A percentile compares a stretch with the other conserved stretches of the same genome.
Evolutionary conservation across 805 yeast genomes (phyloP).

Genomic region (Spathaspora gorwiae): DNA sequence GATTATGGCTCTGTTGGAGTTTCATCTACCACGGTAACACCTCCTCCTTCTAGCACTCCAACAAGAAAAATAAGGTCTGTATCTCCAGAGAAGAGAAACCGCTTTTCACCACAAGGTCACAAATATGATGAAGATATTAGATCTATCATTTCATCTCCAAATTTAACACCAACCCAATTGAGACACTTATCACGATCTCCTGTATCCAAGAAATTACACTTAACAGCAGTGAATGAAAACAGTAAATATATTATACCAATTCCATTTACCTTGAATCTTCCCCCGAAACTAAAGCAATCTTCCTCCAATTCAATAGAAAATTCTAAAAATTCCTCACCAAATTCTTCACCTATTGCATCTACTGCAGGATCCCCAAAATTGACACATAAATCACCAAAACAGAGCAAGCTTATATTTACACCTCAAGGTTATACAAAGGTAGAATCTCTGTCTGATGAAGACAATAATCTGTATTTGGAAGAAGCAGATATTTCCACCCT

Average conservation of each 20-base stretch:
- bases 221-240: constrained; percentile 12
- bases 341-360: constrained; percentile 10
- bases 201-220: constrained; percentile 31
- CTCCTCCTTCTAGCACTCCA: no score
- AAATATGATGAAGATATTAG: constrained; percentile 23
- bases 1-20: no score
- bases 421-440: constrained; percentile 35
- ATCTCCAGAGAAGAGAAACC: constrained; percentile 17
- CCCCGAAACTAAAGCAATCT: constrained; percentile 31
- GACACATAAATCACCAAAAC: constrained; percentile 3
- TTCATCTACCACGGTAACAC: no score
- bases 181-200: constrained; percentile 31
- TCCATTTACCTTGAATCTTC: constrained; percentile 37
- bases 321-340: constrained; percentile 7
- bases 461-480: neutral
- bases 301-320: constrained; percentile 24
- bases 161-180: constrained; percentile 19
- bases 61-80: constrained; percentile 8
- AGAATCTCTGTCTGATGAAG: constrained; percentile 19
- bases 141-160: constrained; percentile 15
- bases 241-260: constrained; percentile 36
- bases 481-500: neutral
- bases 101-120: constrained; percentile 15
- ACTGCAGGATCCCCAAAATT: constrained; percentile 4
- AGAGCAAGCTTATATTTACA: constrained; percentile 25